phyloP scores from a whole-genome alignment of 2,329 filamentous ascomycete species.

The Celoporthe dispersa region DNA sequence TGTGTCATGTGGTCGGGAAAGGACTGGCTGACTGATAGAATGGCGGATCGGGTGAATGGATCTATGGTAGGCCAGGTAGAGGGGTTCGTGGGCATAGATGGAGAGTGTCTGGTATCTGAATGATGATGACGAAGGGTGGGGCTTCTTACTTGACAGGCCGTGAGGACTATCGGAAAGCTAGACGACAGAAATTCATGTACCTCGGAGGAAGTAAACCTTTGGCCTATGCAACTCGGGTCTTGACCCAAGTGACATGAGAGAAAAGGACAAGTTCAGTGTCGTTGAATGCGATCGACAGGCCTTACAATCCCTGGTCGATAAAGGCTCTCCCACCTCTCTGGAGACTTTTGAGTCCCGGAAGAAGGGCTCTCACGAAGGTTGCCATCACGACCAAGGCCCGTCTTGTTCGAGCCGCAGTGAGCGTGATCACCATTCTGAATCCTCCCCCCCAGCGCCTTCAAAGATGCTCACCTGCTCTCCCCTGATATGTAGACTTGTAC shows the following conservation, averaged over 20 bases:
- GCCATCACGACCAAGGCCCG: neutral
- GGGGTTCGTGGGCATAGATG: neutral
- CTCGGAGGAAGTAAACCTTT: too few relatives aligned
- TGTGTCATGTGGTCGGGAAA: neutral
- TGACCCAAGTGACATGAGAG: neutral
- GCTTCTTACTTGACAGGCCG: neutral
- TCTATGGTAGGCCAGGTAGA: neutral
- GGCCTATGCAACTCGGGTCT: too few relatives aligned
- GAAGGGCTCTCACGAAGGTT: neutral
- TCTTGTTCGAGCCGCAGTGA: neutral
- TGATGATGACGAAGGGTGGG: neutral
- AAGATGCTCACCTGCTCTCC: neutral
- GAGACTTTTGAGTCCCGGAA: neutral
- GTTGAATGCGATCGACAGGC: neutral
- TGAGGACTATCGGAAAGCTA: neutral
- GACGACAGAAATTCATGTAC: neutral
- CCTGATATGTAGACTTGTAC: too few relatives aligned
- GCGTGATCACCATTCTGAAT: too few relatives aligned
- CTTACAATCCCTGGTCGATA: neutral
- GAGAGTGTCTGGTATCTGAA: neutral
- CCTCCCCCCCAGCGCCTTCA: neutral
- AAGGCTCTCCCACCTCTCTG: neutral
- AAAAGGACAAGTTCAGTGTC: neutral
- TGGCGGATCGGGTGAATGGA: neutral
- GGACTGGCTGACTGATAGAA: neutral